These are phyloP conservation scores for Daucus carota DNA, from an alignment of 129 eudicot species.

Conservation along the genomic window DH1_v3.0 NC_030386.2:5075501-5076000, in stretches of 20 bases:
- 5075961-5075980: background rate
- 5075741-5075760: background rate
- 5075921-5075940: background rate
- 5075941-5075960: background rate
- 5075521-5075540: constrained; percentile 57
- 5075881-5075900: constrained; percentile 28
- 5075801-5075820: too few species aligned
- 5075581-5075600: constrained; percentile 43
- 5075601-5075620: constrained; percentile 52
- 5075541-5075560: constrained; percentile 22
- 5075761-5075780: background rate
- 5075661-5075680: background rate
- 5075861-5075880: constrained; percentile 22
- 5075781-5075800: background rate
- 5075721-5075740: background rate
- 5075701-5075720: background rate
- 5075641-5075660: background rate
- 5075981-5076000: background rate
- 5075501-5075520: constrained; percentile 66
- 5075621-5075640: constrained; percentile 59
- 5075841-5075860: constrained; percentile 29
- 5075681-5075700: background rate
- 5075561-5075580: constrained; percentile 28
- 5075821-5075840: constrained; percentile 11
- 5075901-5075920: constrained; percentile 23